These are phyloP conservation scores for Diaporthe longicolla DNA, from an alignment of 2,329 filamentous ascomycete species.

Conservation along the genomic window DNA sequence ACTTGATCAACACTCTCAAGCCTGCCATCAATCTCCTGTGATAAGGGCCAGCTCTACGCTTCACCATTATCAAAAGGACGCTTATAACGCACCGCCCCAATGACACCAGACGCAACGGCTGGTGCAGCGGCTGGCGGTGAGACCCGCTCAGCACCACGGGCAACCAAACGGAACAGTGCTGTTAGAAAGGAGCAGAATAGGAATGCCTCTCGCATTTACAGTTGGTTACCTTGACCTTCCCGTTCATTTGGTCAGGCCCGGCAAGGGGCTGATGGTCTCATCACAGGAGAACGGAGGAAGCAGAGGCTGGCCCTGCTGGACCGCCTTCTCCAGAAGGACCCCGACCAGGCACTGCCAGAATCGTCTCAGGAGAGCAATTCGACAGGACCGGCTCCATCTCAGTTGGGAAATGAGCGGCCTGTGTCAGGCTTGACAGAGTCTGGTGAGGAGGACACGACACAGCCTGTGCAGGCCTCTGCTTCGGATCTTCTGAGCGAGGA, in stretches of 20 bases:
- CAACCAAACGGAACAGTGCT: constrained; percentile 43
- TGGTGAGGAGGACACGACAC: neutral
- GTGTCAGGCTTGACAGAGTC: neutral
- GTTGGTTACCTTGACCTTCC: constrained; percentile 34
- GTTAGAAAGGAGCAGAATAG: constrained; percentile 48
- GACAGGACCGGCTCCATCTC: neutral
- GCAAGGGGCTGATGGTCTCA: constrained; percentile 39
- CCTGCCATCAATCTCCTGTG: neutral
- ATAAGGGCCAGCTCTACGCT: neutral
- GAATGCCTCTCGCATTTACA: constrained; percentile 47
- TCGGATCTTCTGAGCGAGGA: neutral
- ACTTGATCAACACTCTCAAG: neutral
- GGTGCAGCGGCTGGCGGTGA: neutral
- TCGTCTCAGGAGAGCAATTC: constrained; percentile 23
- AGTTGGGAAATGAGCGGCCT: neutral
- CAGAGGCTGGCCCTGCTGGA: constrained; percentile 59
- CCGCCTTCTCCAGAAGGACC: constrained; percentile 52
- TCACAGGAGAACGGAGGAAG: constrained; percentile 58
- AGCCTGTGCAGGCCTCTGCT: neutral
- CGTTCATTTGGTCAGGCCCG: neutral
- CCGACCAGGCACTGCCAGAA: neutral
- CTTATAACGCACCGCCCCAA: neutral
- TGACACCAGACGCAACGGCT: neutral
- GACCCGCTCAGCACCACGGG: neutral
- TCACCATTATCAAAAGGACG: neutral